Base-by-base conservation (phyloP, 2,329 filamentous ascomycete species). In the Neofusicoccum umdonicola region DNA sequence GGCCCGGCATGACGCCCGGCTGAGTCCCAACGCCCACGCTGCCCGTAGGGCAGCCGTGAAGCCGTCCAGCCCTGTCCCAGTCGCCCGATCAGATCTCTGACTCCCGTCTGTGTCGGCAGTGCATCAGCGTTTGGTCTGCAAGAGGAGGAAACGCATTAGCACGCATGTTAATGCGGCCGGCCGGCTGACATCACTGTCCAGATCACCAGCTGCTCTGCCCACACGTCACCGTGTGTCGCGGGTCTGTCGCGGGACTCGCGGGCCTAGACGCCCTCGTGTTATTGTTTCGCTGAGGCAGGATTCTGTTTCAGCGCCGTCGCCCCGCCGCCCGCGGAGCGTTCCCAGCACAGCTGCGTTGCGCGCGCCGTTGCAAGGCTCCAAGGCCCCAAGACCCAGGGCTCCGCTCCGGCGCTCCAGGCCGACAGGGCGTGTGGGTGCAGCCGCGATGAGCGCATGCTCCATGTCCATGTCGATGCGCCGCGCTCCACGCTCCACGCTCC, bases 31-130 rank as follows among this genome's bases (percentile, higher is more conserved):
- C 13, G 1, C 6, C 17, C 45, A 48, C 9, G n/a, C 12, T 17
- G 3, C 19, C 54, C 22, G 54, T 41, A 41, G 35, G 39, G 54
- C 54, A 44, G 41, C 22, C 39, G 22, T 58, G 54, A 58, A 44
- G 41, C 27, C 22, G 22, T 34, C 39, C 39, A 17, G 54, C n/a
- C 27, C 54, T 45, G 54, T 58, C 54, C 47, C 47, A 35, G 50
- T 52, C 50, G 11, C 8, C 50, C 42, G 56, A 60, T 60, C 56
- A 13, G 56, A 60, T 60, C 56, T 60, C 42, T 60, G 37, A 35
- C 41, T 58, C 35, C 51, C 34, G 34, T 22, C 15, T 54, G 34
- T 41, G 35, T 41, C 34, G 27, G 35, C 35, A 37, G 50, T 12
- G 51, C 48, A 51, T 34, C 48, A 13, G 47, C 34, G 50, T 39